Base-by-base conservation (phyloP, 495 filamentous ascomycete genomes). In the Lindgomyces ingoldianus region DNA sequence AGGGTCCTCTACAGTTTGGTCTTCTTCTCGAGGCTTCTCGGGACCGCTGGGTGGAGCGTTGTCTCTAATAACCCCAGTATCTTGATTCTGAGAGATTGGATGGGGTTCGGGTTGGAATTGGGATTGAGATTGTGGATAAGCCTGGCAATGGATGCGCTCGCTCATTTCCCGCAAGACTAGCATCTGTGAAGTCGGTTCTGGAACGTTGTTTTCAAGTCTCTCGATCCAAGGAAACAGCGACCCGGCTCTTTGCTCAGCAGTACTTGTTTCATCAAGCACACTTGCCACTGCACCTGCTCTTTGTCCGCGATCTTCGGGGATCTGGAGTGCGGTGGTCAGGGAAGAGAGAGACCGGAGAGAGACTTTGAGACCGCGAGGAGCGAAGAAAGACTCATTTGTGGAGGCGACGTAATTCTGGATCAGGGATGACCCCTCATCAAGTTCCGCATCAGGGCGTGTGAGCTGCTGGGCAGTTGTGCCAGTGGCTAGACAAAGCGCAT, bases 331-430 rank as follows among this genome's bases (percentile, higher is more conserved):
- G 3, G 39, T 14, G 51, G 63, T 11, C 26, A 70, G 63, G 2
- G 57, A 12, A 16, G 46, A 50, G 3, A 67, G 59, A 3, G 68
- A 64, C 36, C 49, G 3, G 21, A 70, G 12, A 3, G 29, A 55
- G 2, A 67, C 60, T 16, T 33, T 44, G 0, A 71, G 50, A 12
- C 68, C 65, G 10, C 65, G 33, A 0, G 69, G 65, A 2, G 52
- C 62, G 63, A 72, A 72, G 63, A 72, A 72, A 14, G 41, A 30
- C 25, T 57, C 55, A 42, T 72, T 72, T n/a, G 56, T 26, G 3
- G 44, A 24, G 19, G 27, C 27, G 29, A 71, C 57, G 51, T 68
- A 71, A 30, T 56, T 60, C 25, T 19, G n/a, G n/a, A 70, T 42
- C 1, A 65, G 12, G 2, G 47, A 26, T 19, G 55, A 19, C 18